phyloP scores from a whole-genome alignment of 2,329 filamentous ascomycete genomes.

The Pyrenochaeta sp. region DNA sequence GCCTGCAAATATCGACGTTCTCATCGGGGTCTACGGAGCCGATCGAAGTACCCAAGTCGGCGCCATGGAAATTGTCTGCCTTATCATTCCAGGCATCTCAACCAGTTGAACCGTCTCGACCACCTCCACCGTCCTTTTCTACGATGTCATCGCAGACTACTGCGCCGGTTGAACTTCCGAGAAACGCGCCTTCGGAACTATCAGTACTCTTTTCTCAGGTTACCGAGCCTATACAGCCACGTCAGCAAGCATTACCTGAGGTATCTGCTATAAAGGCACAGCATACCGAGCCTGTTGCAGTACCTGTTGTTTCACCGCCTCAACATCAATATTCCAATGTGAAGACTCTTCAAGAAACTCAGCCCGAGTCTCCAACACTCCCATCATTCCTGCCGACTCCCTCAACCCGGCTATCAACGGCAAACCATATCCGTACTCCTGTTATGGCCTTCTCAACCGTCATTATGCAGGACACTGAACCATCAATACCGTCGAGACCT shows the following conservation, averaged over 20 bases:
- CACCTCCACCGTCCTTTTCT: constrained; percentile 25
- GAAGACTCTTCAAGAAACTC: constrained; percentile 38
- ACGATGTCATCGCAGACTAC: constrained; percentile 25
- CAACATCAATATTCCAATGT: constrained; percentile 36
- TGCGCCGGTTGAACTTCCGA: constrained; percentile 27
- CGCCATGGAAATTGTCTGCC: constrained; percentile 13
- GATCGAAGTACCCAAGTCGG: constrained; percentile 8
- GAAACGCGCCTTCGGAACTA: constrained; percentile 18
- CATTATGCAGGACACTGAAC: constrained; percentile 38
- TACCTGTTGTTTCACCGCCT: constrained; percentile 8
- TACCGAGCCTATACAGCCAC: constrained; percentile 37
- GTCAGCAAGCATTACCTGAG: constrained; percentile 20
- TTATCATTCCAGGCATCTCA: constrained; percentile 32
- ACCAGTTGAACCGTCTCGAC: constrained; percentile 25
- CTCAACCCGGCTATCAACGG: constrained; percentile 40
- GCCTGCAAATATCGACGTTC: constrained; percentile 27
- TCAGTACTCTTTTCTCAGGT: constrained; percentile 30
- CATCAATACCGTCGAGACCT: constrained; percentile 38
- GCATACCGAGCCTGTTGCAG: constrained; percentile 40
- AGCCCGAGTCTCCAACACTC: constrained; percentile 46
- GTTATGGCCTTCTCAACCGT: constrained; percentile 38
- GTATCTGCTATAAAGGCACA: constrained; percentile 36
- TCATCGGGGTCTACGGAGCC: constrained; percentile 36
- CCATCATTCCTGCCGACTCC: constrained; percentile 43
- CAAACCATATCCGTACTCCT: constrained; percentile 26